Conservation (phyloP, 768 basidiomycete genomes). For the Suillus brevipes region DNA sequence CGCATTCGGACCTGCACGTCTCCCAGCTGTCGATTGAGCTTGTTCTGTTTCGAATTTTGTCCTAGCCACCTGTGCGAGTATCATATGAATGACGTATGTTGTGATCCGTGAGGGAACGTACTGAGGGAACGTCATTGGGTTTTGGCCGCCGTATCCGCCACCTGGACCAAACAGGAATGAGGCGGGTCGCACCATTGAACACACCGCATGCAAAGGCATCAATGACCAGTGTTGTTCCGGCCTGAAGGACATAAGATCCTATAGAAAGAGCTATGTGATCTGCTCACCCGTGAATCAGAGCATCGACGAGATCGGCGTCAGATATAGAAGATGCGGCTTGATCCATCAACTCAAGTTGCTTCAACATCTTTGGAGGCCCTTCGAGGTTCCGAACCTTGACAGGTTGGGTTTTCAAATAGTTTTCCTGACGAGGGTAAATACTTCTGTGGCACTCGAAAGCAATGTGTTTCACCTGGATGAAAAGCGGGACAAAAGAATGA, state of each 20-base stretch:
- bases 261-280: background rate
- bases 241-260: conserved; percentile 39
- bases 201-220: conserved; percentile 91
- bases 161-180: conserved; percentile 77
- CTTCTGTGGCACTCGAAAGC: background rate
- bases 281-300: conserved; percentile 85
- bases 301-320: conserved; percentile 91
- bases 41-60: conserved; percentile 92
- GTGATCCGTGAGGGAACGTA: conserved; percentile 39
- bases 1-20: conserved; percentile 97
- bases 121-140: conserved; percentile 80
- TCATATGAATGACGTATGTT: conserved; percentile 2
- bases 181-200: conserved; percentile 87
- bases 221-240: conserved; percentile 95
- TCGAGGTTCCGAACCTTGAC: conserved; percentile 53
- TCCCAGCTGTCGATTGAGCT: conserved; percentile 74
- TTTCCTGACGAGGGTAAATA: conserved; percentile 64
- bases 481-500: conserved; percentile 89
- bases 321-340: conserved; percentile 91
- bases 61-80: conserved; percentile 84
- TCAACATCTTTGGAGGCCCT: conserved; percentile 66
- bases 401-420: conserved; percentile 87
- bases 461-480: conserved; percentile 70
- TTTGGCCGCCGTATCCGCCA: conserved; percentile 64
- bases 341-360: conserved; percentile 79